Evolutionary conservation across 148 eudicot genomes (phyloP), one percentile per base, ranked within the genome.

Genomic region (Suaeda aralocaspica): DNA sequence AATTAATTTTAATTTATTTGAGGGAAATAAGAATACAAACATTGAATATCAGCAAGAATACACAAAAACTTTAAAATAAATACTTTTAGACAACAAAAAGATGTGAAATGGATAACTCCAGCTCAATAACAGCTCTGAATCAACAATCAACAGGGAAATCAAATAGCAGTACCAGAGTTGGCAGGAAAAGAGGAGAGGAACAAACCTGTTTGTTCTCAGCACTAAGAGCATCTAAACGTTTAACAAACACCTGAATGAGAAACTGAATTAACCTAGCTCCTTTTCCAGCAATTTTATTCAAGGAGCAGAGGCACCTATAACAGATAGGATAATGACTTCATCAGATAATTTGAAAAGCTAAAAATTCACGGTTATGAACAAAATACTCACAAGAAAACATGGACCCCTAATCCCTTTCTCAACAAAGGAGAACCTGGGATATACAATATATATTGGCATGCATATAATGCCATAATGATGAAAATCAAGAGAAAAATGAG

Each of bases 281-380:
- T 81, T 86, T 91, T 61, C 91, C 97, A 24, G 91, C 87, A 67
- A 89, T 81, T 83, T 83, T 91, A 80, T 86, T 86, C 79, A 85
- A 83, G 57, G 97, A 83, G 81, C 98, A 94, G 8, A 94, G 87
- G 80, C 98, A 91, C 89, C 98, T 94, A 75, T 41, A 76, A 41
- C 64, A 70, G 44, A 70, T 6, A 75, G 57, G 46, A 6, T 57
- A 30, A 25, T 19, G 42, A 25, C 14, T 3, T 31, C 34, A 76
- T 44, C 59, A 64, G 50, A 45, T 21, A 39, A 9, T 64, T 71
- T 18, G 59, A 33, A 25, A 71, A 48, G 42, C 25, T 14, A 66
- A 25, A 36, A 41, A 49, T 14, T 30, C 29, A 57, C 31, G 31
- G 46, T 6, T 53, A 28, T 19, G 36, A n/a, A 65, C 26, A 5